Evolutionary conservation across 805 yeast species (phyloP).

Genomic region (Metschnikowia orientalis): DNA sequence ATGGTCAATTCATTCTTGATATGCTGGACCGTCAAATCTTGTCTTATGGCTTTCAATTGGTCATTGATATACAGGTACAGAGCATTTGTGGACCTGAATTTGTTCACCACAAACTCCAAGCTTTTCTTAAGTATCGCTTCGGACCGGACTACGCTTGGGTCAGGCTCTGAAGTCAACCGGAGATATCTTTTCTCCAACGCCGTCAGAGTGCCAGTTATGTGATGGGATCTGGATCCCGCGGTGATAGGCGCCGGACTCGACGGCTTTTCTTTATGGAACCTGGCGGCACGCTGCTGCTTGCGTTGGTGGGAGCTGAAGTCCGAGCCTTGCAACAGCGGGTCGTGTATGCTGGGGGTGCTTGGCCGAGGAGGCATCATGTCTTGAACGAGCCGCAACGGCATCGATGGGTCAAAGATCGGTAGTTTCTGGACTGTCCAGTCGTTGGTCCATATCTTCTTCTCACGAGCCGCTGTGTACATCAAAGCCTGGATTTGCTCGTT

Average conservation of each 20-base stretch:
- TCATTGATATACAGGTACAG: slow-evolving; percentile 77
- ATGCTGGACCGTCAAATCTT: slow-evolving; percentile 89
- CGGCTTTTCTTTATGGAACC: slow-evolving; percentile 36
- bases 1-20: slow-evolving; percentile 74
- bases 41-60: slow-evolving; percentile 88
- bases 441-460: slow-evolving; percentile 41
- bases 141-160: slow-evolving; percentile 81
- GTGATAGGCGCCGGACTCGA: slow-evolving; percentile 5
- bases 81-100: slow-evolving; percentile 43
- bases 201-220: slow-evolving; percentile 58
- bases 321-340: slow-evolving; percentile 2
- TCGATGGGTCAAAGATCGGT: slow-evolving; percentile 37
- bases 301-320: slow-evolving; percentile 28
- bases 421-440: slow-evolving; percentile 52
- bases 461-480: slow-evolving; percentile 45
- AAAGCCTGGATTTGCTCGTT: slow-evolving; percentile 48
- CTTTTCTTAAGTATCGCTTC: slow-evolving; percentile 55
- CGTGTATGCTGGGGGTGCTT: slow-evolving; percentile 1
- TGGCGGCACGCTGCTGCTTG: slow-evolving; percentile 41
- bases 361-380: slow-evolving; percentile 5
- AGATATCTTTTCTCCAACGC: slow-evolving; percentile 73
- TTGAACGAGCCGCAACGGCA: slow-evolving; percentile 10
- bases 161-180: slow-evolving; percentile 87
- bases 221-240: slow-evolving; percentile 14
- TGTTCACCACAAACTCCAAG: slow-evolving; percentile 47